These are phyloP conservation scores for Didymellaceae sp. DNA, from an alignment of 2,329 filamentous ascomycete species.

Conservation along the genomic window DNA sequence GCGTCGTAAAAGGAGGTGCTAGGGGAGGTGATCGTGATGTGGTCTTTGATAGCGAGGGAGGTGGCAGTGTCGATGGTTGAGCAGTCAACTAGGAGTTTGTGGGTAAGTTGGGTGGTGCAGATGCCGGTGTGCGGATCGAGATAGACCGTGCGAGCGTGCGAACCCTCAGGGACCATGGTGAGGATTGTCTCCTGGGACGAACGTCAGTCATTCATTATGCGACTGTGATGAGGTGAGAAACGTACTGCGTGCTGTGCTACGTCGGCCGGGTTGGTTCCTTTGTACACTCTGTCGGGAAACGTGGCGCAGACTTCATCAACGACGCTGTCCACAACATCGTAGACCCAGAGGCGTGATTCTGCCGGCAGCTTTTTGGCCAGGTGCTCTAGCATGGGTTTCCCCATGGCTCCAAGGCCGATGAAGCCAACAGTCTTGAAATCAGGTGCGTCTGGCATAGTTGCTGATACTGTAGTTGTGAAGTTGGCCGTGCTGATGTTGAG, in stretches of 20 bases:
- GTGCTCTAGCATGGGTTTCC: conserved; percentile 60
- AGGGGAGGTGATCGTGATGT: conserved; percentile 48
- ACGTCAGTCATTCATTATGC: too few relatives aligned
- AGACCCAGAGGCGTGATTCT: conserved; percentile 55
- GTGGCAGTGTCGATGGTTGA: conserved; percentile 63
- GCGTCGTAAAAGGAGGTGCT: conserved; percentile 59
- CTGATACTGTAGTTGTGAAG: too few relatives aligned
- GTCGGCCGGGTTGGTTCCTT: conserved; percentile 54
- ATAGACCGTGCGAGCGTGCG: conserved; percentile 60
- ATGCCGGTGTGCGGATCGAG: conserved; percentile 54
- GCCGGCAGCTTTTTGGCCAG: conserved; percentile 55
- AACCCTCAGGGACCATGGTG: conserved; percentile 62
- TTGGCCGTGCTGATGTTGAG: too few relatives aligned
- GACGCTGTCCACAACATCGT: conserved; percentile 55
- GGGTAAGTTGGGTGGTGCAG: conserved; percentile 49
- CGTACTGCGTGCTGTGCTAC: conserved; percentile 59
- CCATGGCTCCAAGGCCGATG: conserved; percentile 64
- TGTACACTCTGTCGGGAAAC: conserved; percentile 49
- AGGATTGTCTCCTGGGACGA: conserved; percentile 55
- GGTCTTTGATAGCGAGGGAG: conserved; percentile 54
- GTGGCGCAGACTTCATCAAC: conserved; percentile 53
- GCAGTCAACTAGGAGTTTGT: conserved; percentile 61
- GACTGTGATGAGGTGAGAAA: not conserved
- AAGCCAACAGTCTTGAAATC: conserved; percentile 53
- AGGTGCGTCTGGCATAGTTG: conserved; percentile 28